Base-by-base conservation (phyloP, 148 eudicot species). In the Suaeda aralocaspica region DNA sequence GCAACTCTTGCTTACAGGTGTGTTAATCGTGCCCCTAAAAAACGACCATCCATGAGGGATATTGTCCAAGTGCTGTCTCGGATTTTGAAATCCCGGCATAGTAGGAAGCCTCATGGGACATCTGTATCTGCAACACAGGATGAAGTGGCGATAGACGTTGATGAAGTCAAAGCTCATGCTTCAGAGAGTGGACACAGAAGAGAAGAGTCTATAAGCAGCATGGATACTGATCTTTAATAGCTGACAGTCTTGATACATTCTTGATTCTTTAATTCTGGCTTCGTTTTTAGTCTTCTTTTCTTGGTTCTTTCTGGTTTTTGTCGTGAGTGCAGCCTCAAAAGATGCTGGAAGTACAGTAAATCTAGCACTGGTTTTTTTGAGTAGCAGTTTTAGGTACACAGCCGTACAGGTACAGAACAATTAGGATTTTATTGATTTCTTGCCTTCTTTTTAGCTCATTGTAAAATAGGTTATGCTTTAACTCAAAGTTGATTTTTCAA, bases 1-100 rank as follows among this genome's bases (percentile, higher is more conserved):
- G 92, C 98, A 15, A 71, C 86, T 64, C 88, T 94, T 53, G 98
- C 96, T 11, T 88, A 91, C 86, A 89, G 77, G 77, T 91, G 98
- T 58, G 82, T 94, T 11, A 79, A 76, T 26, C 86, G 85, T 41
- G 71, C 14, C 33, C 87, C 98, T 0, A 89, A 68, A 76, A 89
- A 79, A 72, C 76, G 98, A 34, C 96, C 98, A 34, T 84, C 89
- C 55, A 91, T 94, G 97, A 89, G 98, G 62, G 88, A 89, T 77
- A 82, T 83, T 45, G 98, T 91, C 63, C 98, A 91, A 80, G 89
- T 84, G 12, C 74, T 94, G 53, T 84, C 96, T 9, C 87, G 83
- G 51, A 72, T 86, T 25, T 71, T 83, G 8, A 87, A 91, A 63
- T 44, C 79, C 60, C 82, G 91, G 62, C 81, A 82, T 55, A 55